Base-by-base conservation (phyloP, 2,329 filamentous ascomycete genomes). In the Macroventuria anomochaeta region DNA sequence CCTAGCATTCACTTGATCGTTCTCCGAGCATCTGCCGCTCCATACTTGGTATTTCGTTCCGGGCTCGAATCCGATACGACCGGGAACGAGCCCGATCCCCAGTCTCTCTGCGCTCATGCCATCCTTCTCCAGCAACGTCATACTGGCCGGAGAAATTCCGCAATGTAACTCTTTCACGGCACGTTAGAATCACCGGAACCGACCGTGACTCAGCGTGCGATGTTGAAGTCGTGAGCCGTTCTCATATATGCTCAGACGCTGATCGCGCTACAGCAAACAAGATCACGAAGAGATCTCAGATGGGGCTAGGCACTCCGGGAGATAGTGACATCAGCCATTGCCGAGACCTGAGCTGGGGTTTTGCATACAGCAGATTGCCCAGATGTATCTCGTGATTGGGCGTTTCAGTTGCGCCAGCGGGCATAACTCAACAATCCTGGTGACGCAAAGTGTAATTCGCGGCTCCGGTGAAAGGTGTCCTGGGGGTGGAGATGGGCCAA, bases 401-500 rank as follows among this genome's bases (percentile, higher is more conserved):
- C 15, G 26, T 31, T 5, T 25, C 12, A 15, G 5, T 15, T 18
- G 20, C 12, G 4, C 13, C 12, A 17, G 36, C 11, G 21, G 4
- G 2, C 3, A 12, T 5, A 25, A 15, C 21, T 23, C 21, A 7
- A 23, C 13, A 13, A n/a, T 7, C 26, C 26, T 7, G 12, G 13
- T 32, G 39, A 42, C 39, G 39, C 28, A 42, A 23, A n/a, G 26
- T 17, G 39, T 32, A 8, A 23, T 11, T 13, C 38, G 33, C 33
- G 17, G 17, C 33, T 31, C 28, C 7, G 28, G 20, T 7, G 13
- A 21, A 4, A 7, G 21, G 17, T 29, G 7, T 33, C 21, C 26
- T 40, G 26, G 36, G 44, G 36, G 44, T 40, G 44, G 44, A 46
- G 44, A 17, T 26, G 12, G 2, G 34, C 44, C 36, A 47, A 47